Evolutionary conservation across 352 stramenopile species (phyloP).

Genomic region (Globisporangium spiculum): DNA sequence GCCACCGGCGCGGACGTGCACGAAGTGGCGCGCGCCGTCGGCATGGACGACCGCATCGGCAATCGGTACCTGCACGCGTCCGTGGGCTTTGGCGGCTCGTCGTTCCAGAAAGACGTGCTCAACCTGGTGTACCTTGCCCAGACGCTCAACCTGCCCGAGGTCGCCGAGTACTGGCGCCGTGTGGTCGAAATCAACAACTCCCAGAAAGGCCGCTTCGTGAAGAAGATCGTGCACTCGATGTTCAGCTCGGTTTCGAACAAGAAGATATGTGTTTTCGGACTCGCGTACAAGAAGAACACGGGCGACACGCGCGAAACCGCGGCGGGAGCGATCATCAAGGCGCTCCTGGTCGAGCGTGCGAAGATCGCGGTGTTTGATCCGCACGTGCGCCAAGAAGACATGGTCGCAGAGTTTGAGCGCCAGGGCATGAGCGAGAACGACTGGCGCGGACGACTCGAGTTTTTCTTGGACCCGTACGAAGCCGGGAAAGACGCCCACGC

Average conservation of each 20-base stretch:
- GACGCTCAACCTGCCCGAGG: constrained; percentile 96
- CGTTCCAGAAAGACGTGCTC: constrained; percentile 99
- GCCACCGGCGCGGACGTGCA: constrained; percentile 97
- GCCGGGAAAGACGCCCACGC: constrained; percentile 92
- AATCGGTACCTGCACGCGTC: constrained; percentile 97
- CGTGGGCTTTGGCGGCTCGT: constrained; percentile 98
- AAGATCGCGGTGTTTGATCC: constrained; percentile 98
- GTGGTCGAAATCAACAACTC: constrained; percentile 99
- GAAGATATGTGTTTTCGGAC: constrained; percentile 99
- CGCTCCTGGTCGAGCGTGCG: constrained; percentile 95
- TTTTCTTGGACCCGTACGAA: constrained; percentile 88
- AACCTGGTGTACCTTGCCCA: constrained; percentile 99
- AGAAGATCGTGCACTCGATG: constrained; percentile 97
- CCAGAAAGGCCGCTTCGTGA: constrained; percentile 99
- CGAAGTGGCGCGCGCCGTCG: constrained; percentile 97
- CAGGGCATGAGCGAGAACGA: constrained; percentile 88
- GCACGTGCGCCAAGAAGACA: constrained; percentile 96
- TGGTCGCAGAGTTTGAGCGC: constrained; percentile 77
- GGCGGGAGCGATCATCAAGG: constrained; percentile 96
- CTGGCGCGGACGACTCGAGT: constrained; percentile 15
- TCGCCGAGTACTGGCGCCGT: constrained; percentile 98
- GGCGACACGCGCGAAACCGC: constrained; percentile 98
- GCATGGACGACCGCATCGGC: constrained; percentile 98
- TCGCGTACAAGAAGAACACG: constrained; percentile 99
- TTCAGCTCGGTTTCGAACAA: constrained; percentile 99